Evolutionary conservation across 2,329 filamentous ascomycete species (phyloP).

Genomic region (Septoria linicola): DNA sequence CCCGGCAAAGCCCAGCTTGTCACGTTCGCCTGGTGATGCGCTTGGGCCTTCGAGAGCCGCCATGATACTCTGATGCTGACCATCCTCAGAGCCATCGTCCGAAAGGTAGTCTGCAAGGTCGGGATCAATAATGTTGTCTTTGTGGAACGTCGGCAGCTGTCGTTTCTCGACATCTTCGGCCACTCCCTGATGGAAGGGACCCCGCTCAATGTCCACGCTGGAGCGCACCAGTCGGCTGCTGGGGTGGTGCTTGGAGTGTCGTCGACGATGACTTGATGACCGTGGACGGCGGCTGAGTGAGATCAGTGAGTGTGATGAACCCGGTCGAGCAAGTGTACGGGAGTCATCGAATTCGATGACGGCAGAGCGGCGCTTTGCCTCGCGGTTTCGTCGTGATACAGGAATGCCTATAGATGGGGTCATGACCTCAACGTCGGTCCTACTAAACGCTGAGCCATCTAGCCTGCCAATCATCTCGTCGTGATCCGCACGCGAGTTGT

Average conservation of each 20-base stretch:
- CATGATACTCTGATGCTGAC: conserved; percentile 85
- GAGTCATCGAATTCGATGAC: conserved; percentile 87
- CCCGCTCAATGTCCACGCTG: conserved; percentile 68
- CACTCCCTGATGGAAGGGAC: conserved; percentile 78
- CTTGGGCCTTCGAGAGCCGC: conserved; percentile 58
- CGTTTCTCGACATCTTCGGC: conserved; percentile 65
- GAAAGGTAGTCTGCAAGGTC: conserved; percentile 95
- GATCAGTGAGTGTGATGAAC: conserved; percentile 84
- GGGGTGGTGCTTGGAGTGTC: conserved; percentile 84
- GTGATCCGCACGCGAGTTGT: conserved; percentile 15
- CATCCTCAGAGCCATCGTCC: conserved; percentile 82
- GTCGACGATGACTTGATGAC: conserved; percentile 75
- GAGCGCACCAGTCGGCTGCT: conserved; percentile 69
- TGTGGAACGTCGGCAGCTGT: conserved; percentile 86
- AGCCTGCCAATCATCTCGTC: conserved; percentile 20
- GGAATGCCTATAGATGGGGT: conserved; percentile 66
- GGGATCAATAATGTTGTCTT: conserved; percentile 97
- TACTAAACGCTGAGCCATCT: conserved; percentile 29
- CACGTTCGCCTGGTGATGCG: conserved; percentile 61
- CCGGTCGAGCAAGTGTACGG: conserved; percentile 77
- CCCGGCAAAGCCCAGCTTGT: conserved; percentile 70
- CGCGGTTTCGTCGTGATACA: conserved; percentile 65
- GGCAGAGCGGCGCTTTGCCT: conserved; percentile 78
- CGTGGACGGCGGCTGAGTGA: conserved; percentile 70
- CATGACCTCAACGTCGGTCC: conserved; percentile 39